Evolutionary conservation across 768 basidiomycete species (phyloP).

Genomic region (Atractiella rhizophila): DNA sequence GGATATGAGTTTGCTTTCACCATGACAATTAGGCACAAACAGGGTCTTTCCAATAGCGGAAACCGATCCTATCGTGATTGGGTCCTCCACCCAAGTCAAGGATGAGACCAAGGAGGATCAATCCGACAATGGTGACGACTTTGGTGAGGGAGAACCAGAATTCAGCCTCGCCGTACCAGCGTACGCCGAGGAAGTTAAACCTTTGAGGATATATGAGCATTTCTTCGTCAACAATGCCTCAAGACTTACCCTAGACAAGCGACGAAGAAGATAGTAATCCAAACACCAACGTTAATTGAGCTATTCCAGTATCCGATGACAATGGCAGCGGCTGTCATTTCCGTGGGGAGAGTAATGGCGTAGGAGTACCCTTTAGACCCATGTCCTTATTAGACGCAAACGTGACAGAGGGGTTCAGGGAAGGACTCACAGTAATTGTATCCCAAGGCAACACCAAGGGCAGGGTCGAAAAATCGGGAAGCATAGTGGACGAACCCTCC

Average conservation of each 20-base stretch:
- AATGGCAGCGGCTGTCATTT: slow-evolving; percentile 20
- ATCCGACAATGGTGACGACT: slow-evolving; percentile 20
- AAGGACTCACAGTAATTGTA: slow-evolving; percentile 31
- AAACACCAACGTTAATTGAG: slow-evolving; percentile 20
- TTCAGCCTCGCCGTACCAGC: slow-evolving; percentile 14
- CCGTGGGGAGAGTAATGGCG: slow-evolving; percentile 23
- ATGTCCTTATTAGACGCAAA: slow-evolving; percentile 16
- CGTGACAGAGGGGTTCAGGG: slow-evolving; percentile 20
- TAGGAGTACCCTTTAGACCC: slow-evolving; percentile 23
- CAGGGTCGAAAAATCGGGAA: slow-evolving; percentile 17
- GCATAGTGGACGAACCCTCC: slow-evolving; percentile 17
- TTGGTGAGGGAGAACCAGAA: slow-evolving; percentile 20
- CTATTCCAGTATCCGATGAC: slow-evolving; percentile 15
- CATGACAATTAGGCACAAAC: too few species aligned
- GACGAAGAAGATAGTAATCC: slow-evolving; percentile 35
- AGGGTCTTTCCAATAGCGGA: slow-evolving; percentile 23
- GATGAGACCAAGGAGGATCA: slow-evolving; percentile 29
- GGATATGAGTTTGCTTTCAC: neutral
- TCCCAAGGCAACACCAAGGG: slow-evolving; percentile 19
- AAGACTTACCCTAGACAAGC: slow-evolving; percentile 14
- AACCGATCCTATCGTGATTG: slow-evolving; percentile 30
- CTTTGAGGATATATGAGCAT: slow-evolving; percentile 3
- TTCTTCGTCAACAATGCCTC: slow-evolving; percentile 3
- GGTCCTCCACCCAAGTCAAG: slow-evolving; percentile 37
- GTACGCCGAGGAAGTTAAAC: slow-evolving; percentile 7